Percentiles rank a stretch among this genome's conserved stretches.
phyloP scores from a whole-genome alignment of 441 rosid genomes.

The Arabidopsis lyrata region DNA sequence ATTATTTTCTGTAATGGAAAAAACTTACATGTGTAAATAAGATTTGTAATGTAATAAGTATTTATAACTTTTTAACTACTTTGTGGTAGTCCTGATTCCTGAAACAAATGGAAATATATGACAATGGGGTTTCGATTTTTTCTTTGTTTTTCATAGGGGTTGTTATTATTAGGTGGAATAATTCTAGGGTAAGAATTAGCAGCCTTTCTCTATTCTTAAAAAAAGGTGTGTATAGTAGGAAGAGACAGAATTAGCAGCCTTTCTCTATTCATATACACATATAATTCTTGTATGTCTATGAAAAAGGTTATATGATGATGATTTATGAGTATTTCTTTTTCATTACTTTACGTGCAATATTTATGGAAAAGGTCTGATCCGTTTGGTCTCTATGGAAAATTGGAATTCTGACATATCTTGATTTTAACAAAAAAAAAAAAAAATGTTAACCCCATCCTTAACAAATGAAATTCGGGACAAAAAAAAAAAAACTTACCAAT shows the following conservation, averaged over 20 bases:
- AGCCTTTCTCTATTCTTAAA: too few species aligned
- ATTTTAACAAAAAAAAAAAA: background rate
- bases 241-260: background rate
- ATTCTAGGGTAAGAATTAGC: background rate
- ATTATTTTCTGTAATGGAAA: background rate
- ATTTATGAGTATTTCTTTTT: background rate
- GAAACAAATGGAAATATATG: too few species aligned
- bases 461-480: too few species aligned
- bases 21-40: background rate
- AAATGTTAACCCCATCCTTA: too few species aligned
- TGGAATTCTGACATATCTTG: background rate
- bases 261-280: background rate
- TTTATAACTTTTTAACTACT: too few species aligned
- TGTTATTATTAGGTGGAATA: slow-evolving; percentile 3
- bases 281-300: slow-evolving; percentile 11
- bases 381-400: background rate
- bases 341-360: too few species aligned
- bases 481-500: background rate
- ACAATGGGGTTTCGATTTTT: background rate
- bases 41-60: background rate
- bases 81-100: too few species aligned
- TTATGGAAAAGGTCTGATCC: slow-evolving; percentile 10
- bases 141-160: background rate
- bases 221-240: background rate
- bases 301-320: slow-evolving; percentile 16